These are phyloP conservation scores for Stagonosporopsis rhizophila DNA, from an alignment of 2,329 filamentous ascomycete species.

Conservation along the genomic window DNA sequence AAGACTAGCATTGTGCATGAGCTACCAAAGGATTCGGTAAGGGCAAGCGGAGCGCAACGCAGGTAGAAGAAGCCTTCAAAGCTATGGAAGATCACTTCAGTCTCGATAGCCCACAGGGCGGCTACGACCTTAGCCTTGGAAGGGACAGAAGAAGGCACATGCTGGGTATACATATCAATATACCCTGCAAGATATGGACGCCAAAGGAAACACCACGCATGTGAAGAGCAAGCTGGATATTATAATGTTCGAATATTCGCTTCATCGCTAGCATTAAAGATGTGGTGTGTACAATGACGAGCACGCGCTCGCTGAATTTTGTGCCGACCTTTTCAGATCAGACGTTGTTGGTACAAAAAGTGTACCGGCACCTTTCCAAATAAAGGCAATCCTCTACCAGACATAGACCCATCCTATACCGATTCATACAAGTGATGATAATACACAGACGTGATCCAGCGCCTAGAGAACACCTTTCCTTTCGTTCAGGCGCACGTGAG, in stretches of 20 bases:
- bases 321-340: slow-evolving; percentile 20
- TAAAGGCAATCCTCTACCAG: slow-evolving; percentile 22
- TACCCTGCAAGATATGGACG: neutral
- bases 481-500: slow-evolving; percentile 28
- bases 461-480: slow-evolving; percentile 29
- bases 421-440: slow-evolving; percentile 37
- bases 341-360: slow-evolving; percentile 28
- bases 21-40: slow-evolving; percentile 7
- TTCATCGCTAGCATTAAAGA: slow-evolving; percentile 34
- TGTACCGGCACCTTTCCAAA: slow-evolving; percentile 31
- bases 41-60: slow-evolving; percentile 8
- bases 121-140: neutral
- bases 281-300: slow-evolving; percentile 32
- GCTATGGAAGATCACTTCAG: neutral
- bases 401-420: slow-evolving; percentile 25
- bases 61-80: neutral
- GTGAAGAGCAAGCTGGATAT: neutral
- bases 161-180: neutral
- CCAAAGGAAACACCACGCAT: neutral
- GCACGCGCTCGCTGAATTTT: slow-evolving; percentile 25
- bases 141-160: neutral
- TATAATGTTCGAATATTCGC: slow-evolving; percentile 9
- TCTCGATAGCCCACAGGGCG: neutral
- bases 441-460: slow-evolving; percentile 42
- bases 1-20: neutral